Base-by-base conservation (phyloP, 2,329 filamentous ascomycete species). In the Fusarium mexicanum region DNA sequence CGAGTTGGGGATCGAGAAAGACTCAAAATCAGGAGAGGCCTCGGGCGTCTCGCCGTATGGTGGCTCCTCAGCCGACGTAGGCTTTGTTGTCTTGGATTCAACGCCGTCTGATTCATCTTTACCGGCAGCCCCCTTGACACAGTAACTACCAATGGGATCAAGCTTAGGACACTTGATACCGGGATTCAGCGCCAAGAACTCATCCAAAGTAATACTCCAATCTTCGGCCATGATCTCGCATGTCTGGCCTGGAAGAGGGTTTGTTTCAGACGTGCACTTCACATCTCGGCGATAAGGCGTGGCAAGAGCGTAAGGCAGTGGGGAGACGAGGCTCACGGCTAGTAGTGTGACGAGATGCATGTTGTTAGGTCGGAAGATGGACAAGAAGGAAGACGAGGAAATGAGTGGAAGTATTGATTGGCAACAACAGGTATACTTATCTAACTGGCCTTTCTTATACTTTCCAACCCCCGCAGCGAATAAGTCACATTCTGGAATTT, bases 1-100 rank as follows among this genome's bases (percentile, higher is more conserved):
- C 0, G 58, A 11, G 16, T 50, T 38, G 12, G 50, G n/a, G 4
- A 24, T 13, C 1, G 31, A 24, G 14, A 22, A 10, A 7, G 37
- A 33, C 2, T 35, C 33, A 2, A 8, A 1, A 37, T 7, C 16
- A 9, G 37, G 29, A 7, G 40, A 1, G 0, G 22, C 3, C 10
- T 24, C 1, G 7, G 31, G 48, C 4, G 3, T 38, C 10, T 38
- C 22, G 11, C 7, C 29, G 10, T n/a, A 12, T 18, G 38, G 7
- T 10, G 24, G 17, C 12, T 22, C 8, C 18, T 3, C 8, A 18
- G 33, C 20, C 6, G 60, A 38, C 2, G 31, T 35, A 31, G 51
- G 38, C 6, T 17, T 18, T 22, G 33, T 16, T 1, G 17, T 38
- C 13, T 38, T 38, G 9, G 60, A n/a, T 38, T 18, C 24, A 14